A percentile compares a stretch with the other conserved stretches of the same genome.
Conservation (phyloP, 1,139 yeast species). For the Candida mesenterica region DNA sequence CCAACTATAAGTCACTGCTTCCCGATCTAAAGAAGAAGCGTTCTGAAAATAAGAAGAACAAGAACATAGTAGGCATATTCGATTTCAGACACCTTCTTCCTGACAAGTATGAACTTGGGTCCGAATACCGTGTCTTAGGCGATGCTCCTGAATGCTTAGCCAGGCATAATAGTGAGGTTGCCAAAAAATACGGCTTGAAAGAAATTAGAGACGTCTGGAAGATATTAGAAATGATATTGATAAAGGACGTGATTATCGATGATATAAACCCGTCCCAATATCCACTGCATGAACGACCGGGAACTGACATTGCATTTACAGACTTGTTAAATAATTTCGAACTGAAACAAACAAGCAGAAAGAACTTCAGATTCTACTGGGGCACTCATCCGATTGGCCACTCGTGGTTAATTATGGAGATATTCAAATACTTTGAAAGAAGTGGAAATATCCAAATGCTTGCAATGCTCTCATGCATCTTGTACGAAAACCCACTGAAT, state of each 20-base stretch:
- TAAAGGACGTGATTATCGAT: constrained; percentile 27
- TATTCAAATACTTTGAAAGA: constrained; percentile 64
- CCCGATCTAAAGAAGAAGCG: constrained; percentile 15
- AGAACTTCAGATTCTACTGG: constrained; percentile 56
- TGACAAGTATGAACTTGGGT: constrained; percentile 72
- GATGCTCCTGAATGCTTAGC: constrained; percentile 66
- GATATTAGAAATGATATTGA: constrained; percentile 49
- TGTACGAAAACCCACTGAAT: constrained; percentile 41
- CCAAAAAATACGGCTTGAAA: constrained; percentile 57
- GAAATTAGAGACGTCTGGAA: constrained; percentile 81
- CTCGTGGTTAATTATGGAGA: constrained; percentile 62
- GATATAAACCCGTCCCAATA: constrained; percentile 15
- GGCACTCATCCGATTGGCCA: constrained; percentile 81
- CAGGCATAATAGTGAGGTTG: constrained; percentile 68
- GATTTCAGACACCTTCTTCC: constrained; percentile 76
- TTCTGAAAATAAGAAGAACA: constrained; percentile 24
- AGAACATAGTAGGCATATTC: constrained; percentile 58
- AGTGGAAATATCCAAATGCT: constrained; percentile 80
- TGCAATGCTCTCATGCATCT: constrained; percentile 80
- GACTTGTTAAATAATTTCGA: not conserved
- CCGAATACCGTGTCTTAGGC: constrained; percentile 71
- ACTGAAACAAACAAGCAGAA: constrained; percentile 4
- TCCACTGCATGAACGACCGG: constrained; percentile 4
- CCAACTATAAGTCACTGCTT: constrained; percentile 30
- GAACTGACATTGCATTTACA: not conserved